phyloP scores from a whole-genome alignment of 306 rosid species.

The Gleditsia sinensis region DNA sequence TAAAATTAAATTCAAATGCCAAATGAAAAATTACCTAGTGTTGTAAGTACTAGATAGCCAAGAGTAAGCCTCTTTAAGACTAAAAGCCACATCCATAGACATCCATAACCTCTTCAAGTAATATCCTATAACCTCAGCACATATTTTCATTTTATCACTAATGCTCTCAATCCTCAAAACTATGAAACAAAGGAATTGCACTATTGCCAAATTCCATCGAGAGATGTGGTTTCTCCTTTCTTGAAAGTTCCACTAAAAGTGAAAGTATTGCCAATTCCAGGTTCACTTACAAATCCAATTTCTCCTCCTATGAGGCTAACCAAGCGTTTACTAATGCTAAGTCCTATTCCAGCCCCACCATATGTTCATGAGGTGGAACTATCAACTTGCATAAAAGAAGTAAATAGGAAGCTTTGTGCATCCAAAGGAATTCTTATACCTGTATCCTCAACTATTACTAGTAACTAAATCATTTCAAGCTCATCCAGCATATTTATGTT shows the following conservation, averaged over 20 bases:
- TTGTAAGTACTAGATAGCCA: constrained; percentile 61
- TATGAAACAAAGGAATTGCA: constrained; percentile 48
- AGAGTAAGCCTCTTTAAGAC: constrained; percentile 58
- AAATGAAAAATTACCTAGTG: constrained; percentile 23
- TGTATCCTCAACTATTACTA: no score
- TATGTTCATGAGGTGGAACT: no score
- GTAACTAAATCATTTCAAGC: no score
- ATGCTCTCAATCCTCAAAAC: no score
- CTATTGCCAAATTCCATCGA: constrained; percentile 53
- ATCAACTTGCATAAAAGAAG: no score
- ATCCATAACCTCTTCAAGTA: constrained; percentile 87
- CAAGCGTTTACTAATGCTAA: constrained; percentile 75
- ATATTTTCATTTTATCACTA: constrained; percentile 69
- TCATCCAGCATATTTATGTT: constrained; percentile 51
- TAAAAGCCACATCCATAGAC: constrained; percentile 56
- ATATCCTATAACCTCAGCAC: constrained; percentile 80
- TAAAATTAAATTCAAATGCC: background rate
- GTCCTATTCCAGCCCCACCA: constrained; percentile 73
- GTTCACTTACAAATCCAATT: constrained; percentile 61
- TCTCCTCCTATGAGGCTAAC: constrained; percentile 76
- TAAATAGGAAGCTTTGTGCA: no score
- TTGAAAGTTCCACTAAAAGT: no score
- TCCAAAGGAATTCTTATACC: no score
- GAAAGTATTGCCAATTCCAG: no score
- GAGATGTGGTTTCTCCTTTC: no score